phyloP scores from a whole-genome alignment of 2,329 filamentous ascomycete genomes.

The Neofusicoccum cordaticola region DNA sequence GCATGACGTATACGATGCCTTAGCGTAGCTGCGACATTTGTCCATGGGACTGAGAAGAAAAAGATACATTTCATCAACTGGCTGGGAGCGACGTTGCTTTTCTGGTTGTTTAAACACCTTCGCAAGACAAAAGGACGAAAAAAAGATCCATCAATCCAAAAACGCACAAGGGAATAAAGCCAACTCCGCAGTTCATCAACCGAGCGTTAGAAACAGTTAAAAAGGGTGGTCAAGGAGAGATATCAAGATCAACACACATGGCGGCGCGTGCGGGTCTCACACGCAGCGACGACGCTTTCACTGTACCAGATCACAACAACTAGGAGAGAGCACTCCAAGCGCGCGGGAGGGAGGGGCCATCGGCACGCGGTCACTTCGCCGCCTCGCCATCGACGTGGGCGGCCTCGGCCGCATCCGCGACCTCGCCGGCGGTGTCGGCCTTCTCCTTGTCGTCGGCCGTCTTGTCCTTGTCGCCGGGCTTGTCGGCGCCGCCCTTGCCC shows the following conservation, averaged over 20 bases:
- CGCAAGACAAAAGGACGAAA: neutral
- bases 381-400: constrained; percentile 29
- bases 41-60: too few species aligned
- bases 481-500: constrained; percentile 14
- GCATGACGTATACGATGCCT: too few species aligned
- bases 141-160: neutral
- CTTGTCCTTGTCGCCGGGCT: too few species aligned
- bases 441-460: too few species aligned
- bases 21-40: too few species aligned
- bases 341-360: too few species aligned
- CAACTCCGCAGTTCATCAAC: neutral
- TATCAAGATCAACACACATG: neutral
- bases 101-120: neutral
- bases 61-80: too few species aligned
- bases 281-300: neutral
- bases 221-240: neutral
- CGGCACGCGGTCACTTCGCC: neutral
- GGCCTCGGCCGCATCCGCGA: constrained; percentile 44
- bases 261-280: neutral
- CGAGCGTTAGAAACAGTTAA: neutral
- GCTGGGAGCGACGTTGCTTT: too few species aligned
- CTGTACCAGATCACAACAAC: neutral
- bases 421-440: constrained; percentile 40
- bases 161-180: neutral
- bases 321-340: too few species aligned